Conservation (phyloP, 2,329 filamentous ascomycete species). For the Colletotrichum brevisporum region DNA sequence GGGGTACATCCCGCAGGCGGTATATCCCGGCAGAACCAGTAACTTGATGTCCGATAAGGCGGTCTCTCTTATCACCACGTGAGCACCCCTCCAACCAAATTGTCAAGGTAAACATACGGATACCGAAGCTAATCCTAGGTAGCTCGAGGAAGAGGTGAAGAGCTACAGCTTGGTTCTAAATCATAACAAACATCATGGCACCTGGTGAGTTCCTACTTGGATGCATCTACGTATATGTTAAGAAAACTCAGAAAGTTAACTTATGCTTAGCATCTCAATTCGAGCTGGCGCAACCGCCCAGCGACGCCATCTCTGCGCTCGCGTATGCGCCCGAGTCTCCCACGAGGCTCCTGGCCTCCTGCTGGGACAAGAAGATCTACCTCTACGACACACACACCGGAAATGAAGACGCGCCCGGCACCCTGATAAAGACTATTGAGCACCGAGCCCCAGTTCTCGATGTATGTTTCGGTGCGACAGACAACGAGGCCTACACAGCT, state of each 20-base stretch:
- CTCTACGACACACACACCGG: constrained; percentile 80
- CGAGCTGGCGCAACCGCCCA: constrained; percentile 85
- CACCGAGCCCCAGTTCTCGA: constrained; percentile 90
- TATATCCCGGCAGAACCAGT: constrained; percentile 49
- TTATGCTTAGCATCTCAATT: constrained; percentile 75
- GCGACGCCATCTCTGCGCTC: constrained; percentile 88
- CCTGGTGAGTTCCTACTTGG: constrained; percentile 51
- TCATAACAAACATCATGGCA: constrained; percentile 49
- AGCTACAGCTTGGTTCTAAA: constrained; percentile 16
- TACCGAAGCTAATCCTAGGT: constrained; percentile 24
- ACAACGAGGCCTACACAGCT: constrained; percentile 87
- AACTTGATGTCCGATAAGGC: constrained; percentile 33
- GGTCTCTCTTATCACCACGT: constrained; percentile 39
- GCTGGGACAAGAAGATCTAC: constrained; percentile 95
- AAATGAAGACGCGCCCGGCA: constrained; percentile 70
- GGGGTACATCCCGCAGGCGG: constrained; percentile 55
- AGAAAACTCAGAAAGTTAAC: no score
- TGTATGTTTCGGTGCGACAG: constrained; percentile 88
- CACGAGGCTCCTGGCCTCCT: constrained; percentile 86
- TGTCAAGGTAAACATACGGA: constrained; percentile 35
- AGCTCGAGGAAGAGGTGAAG: constrained; percentile 19
- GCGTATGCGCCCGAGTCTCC: constrained; percentile 86
- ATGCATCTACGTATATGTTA: no score
- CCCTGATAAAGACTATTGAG: constrained; percentile 80
- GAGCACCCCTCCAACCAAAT: constrained; percentile 40